These are phyloP conservation scores for Torrubiella hemipterigena DNA, from an alignment of 2,329 filamentous ascomycete species.

Conservation along the genomic window DNA sequence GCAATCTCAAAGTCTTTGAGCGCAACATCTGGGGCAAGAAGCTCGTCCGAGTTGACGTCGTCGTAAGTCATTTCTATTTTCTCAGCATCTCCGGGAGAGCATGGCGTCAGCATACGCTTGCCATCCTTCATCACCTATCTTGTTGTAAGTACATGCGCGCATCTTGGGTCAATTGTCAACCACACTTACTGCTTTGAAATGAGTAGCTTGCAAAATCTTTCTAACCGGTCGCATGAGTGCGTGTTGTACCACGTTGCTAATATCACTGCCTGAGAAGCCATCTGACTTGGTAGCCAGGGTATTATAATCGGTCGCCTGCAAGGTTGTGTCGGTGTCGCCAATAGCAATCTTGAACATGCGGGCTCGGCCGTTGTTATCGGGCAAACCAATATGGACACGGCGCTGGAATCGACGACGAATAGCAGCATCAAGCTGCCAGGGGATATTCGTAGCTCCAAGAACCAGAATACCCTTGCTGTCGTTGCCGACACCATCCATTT, in stretches of 20 bases:
- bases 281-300: slow-evolving; percentile 73
- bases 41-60: slow-evolving; percentile 68
- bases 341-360: slow-evolving; percentile 93
- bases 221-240: slow-evolving; percentile 95
- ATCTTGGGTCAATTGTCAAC: slow-evolving; percentile 2
- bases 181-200: slow-evolving; percentile 75
- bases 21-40: slow-evolving; percentile 75
- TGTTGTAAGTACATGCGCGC: slow-evolving; percentile 1
- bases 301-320: slow-evolving; percentile 67
- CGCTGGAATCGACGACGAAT: slow-evolving; percentile 94
- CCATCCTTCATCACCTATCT: slow-evolving; percentile 58
- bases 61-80: slow-evolving; percentile 93
- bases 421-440: slow-evolving; percentile 94
- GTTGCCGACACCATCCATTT: slow-evolving; percentile 98
- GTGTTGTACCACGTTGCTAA: slow-evolving; percentile 88
- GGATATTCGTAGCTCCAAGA: slow-evolving; percentile 93
- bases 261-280: slow-evolving; percentile 93
- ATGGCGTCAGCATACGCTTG: slow-evolving; percentile 65
- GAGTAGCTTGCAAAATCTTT: slow-evolving; percentile 93
- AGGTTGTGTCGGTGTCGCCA: slow-evolving; percentile 81
- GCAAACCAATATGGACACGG: slow-evolving; percentile 87
- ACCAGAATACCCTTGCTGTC: slow-evolving; percentile 91
- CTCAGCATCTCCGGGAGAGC: slow-evolving; percentile 78
- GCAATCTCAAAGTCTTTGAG: slow-evolving; percentile 92
- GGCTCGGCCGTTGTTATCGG: slow-evolving; percentile 75